These are phyloP conservation scores for Kuraishia piskuri DNA, from an alignment of 805 yeast species.

Conservation along the genomic window DNA sequence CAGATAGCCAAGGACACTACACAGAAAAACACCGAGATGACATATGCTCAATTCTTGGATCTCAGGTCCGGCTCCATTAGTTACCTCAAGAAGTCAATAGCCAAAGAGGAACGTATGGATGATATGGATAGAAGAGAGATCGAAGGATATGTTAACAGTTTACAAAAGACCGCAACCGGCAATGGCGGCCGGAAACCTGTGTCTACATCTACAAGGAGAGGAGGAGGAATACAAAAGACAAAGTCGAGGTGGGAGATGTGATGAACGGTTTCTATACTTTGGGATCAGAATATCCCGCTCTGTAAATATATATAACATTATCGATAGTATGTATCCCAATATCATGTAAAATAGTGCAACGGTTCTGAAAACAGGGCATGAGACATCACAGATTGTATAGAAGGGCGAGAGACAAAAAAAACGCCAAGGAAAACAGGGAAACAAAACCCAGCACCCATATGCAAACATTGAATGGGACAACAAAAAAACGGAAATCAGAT, in stretches of 20 bases:
- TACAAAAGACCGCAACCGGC: background rate
- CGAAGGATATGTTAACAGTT: background rate
- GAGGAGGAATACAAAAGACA: background rate
- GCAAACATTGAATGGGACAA: background rate
- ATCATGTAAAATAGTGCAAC: background rate
- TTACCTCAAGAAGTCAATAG: conserved; percentile 4
- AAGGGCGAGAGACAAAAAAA: background rate
- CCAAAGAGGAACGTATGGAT: background rate
- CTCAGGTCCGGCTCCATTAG: conserved; percentile 11
- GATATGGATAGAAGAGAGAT: background rate
- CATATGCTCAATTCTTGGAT: conserved; percentile 7
- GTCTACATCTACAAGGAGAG: background rate
- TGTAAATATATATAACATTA: background rate
- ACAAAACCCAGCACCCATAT: background rate
- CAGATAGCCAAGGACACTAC: conserved; percentile 6
- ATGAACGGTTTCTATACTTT: background rate
- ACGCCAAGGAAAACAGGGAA: background rate
- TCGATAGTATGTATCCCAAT: background rate
- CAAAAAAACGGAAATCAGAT: too few species aligned
- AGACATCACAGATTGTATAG: background rate
- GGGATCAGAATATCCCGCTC: background rate
- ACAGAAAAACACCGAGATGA: conserved; percentile 3
- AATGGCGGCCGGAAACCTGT: background rate
- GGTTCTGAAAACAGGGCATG: background rate
- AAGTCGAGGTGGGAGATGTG: background rate